Base-by-base conservation (phyloP, 2,329 filamentous ascomycete genomes). In the Phyllosticta citribraziliensis region DNA sequence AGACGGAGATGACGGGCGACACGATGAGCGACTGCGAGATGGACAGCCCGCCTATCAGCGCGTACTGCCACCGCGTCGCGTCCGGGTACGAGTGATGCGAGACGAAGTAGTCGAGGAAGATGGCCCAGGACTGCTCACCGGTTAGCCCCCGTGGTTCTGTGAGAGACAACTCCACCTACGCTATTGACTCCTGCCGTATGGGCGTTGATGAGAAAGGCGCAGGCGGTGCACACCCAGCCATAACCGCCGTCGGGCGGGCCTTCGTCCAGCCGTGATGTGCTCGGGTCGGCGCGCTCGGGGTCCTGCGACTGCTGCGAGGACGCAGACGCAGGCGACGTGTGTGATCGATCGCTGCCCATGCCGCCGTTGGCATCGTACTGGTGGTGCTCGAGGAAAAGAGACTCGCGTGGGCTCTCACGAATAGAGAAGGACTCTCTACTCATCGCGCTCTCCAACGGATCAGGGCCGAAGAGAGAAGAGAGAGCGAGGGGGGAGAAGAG, bases 11-110 rank as follows among this genome's bases (percentile, higher is more conserved):
- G 53, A 67, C 64, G 5, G 68, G 60, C 0, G 71, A 69, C 1
- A 69, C 66, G 12, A 71, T 64, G 0, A 73, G 59, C 47, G 73
- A 61, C 3, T 67, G 63, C 5, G 64, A 59, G 12, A 66, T 66
- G 60, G 73, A 70, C 2, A 75, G 63, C 3, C 71, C 69, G 11
- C 73, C 72, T 25, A 74, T 67, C 17, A 74, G 65, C n/a, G 70
- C 72, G 60, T 70, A 74, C 56, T 73, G 68, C 8, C 74, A 63
- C 1, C 65, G 60, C 1, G 63, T 65, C 2, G 73, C 68, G 10
- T 50, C 27, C 2, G 59, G 47, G 27, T 59, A 27, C 63, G 63
- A 3, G 4, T 6, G 5, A 3, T 53, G 22, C 5, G 55, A 33
- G 6, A 61, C 27, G 17, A 53, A 61, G 20, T 61, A 22, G 30